phyloP scores from a whole-genome alignment of 2,329 filamentous ascomycete species.

The Zymoseptoria ardabiliae region DNA sequence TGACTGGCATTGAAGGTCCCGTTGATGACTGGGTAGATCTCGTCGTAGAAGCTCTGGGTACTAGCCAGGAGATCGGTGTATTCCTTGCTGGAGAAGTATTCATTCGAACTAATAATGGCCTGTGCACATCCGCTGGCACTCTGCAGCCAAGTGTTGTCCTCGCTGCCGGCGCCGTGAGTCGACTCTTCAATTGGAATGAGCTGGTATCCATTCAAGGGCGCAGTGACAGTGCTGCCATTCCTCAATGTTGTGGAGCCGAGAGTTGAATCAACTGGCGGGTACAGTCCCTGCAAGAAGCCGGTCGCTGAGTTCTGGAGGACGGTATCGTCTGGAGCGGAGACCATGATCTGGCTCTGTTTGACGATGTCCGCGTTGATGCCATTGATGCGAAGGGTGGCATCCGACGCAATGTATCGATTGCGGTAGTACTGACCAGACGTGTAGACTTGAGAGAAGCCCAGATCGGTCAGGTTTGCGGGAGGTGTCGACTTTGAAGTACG shows the following conservation, averaged over 20 bases:
- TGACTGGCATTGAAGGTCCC: constrained; percentile 41
- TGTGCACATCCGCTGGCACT: constrained; percentile 49
- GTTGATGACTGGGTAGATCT: constrained; percentile 47
- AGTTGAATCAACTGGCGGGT: constrained; percentile 61
- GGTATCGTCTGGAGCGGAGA: constrained; percentile 60
- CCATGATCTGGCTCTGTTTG: constrained; percentile 61
- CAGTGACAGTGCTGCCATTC: constrained; percentile 59
- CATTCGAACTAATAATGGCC: constrained; percentile 51
- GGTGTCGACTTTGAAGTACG: constrained; percentile 69
- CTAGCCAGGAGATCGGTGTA: constrained; percentile 43
- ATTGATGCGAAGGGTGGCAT: constrained; percentile 53
- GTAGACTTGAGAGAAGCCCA: constrained; percentile 72
- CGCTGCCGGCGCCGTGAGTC: constrained; percentile 54
- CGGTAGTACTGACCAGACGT: constrained; percentile 69
- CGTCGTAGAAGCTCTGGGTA: constrained; percentile 49
- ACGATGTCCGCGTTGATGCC: constrained; percentile 61
- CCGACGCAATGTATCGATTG: constrained; percentile 60
- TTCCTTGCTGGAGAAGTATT: constrained; percentile 47
- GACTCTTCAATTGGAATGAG: constrained; percentile 67
- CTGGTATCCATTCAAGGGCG: constrained; percentile 75
- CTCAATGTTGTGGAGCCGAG: constrained; percentile 55
- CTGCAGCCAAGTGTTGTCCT: constrained; percentile 53
- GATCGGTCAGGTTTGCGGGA: constrained; percentile 65
- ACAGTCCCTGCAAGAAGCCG: constrained; percentile 78
- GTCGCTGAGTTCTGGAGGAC: constrained; percentile 75